A percentile compares a stretch with the other conserved stretches of the same genome.
These are phyloP conservation scores for Boechera retrofracta DNA, from an alignment of 345 rosid species.

Conservation along the genomic window DNA sequence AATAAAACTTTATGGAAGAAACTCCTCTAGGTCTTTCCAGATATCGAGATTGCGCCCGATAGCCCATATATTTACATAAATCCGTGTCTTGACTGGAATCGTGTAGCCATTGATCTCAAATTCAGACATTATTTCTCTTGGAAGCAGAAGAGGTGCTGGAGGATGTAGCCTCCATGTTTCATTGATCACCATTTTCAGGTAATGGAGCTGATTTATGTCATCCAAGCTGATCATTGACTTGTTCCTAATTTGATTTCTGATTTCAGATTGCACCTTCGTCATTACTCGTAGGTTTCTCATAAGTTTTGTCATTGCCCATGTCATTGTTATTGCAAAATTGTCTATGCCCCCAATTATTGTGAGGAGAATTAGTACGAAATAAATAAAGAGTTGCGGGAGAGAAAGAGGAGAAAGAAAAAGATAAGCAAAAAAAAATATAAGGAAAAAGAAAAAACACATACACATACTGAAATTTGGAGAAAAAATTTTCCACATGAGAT, in stretches of 20 bases:
- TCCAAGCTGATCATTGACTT: not conserved
- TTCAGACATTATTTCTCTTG: slow-evolving; percentile 48
- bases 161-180: slow-evolving; percentile 18
- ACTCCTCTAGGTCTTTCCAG: not conserved
- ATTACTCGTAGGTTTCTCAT: slow-evolving; percentile 46
- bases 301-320: slow-evolving; percentile 56
- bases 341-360: slow-evolving; percentile 5
- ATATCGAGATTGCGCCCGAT: not conserved
- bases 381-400: no score
- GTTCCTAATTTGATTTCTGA: slow-evolving; percentile 32
- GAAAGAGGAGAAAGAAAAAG: no score
- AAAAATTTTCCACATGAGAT: no score
- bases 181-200: slow-evolving; percentile 28
- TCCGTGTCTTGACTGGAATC: not conserved
- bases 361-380: no score
- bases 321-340: slow-evolving; percentile 30
- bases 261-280: slow-evolving; percentile 51
- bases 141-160: not conserved
- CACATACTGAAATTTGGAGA: no score
- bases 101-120: not conserved
- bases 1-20: not conserved
- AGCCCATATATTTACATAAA: not conserved
- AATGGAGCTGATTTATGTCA: slow-evolving; percentile 2
- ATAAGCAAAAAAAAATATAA: no score
- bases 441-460: no score